Evolutionary conservation across 495 filamentous ascomycete genomes (phyloP), one percentile per base, ranked within the genome.

Genomic region (Pseudotulostoma volvatum): DNA sequence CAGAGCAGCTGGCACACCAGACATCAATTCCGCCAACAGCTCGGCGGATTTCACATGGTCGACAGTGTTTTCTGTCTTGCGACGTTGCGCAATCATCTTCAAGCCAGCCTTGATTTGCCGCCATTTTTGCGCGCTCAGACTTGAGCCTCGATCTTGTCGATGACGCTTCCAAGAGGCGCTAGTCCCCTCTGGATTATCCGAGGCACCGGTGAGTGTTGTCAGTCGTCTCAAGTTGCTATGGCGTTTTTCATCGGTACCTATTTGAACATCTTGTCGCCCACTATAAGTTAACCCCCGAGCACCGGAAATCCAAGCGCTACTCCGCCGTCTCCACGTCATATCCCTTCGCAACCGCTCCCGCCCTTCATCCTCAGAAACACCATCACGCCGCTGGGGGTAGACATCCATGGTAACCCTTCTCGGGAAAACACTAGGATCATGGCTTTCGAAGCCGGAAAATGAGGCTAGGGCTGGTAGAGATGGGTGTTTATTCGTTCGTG

Each of bases 41-140:
- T 99, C 92, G 14, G 90, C 87, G 17, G 86, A 94, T 50, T 99
- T 99, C 49, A 79, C 78, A 55, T 85, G 83, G 56, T 99, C 90
- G 34, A 94, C 77, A 36, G 79, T 74, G 31, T 68, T 77, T 41
- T 95, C 84, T 7, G 77, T 76, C 54, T 77, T 92, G 48, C 77
- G 82, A 20, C 70, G 59, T 51, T 81, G 77, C 3, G 82, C 83
- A 31, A 96, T 70, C 51, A 88, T 66, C 49, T 79, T 84, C 33
- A 97, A 54, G 0, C 83, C 81, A 31, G 79, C 76, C 55, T 93
- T 95, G 38, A 96, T 68, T 48, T 81, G 76, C 33, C 70, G 72
- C 88, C 88, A 96, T 62, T 79, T 80, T 43, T 85, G 78, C 18
- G 76, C 84, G 43, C 84, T 83, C 35, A 79, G 72, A 31, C 80